Evolutionary conservation across 495 filamentous ascomycete species (phyloP).

Genomic region (Hyphodiscus hymeniophilus): DNA sequence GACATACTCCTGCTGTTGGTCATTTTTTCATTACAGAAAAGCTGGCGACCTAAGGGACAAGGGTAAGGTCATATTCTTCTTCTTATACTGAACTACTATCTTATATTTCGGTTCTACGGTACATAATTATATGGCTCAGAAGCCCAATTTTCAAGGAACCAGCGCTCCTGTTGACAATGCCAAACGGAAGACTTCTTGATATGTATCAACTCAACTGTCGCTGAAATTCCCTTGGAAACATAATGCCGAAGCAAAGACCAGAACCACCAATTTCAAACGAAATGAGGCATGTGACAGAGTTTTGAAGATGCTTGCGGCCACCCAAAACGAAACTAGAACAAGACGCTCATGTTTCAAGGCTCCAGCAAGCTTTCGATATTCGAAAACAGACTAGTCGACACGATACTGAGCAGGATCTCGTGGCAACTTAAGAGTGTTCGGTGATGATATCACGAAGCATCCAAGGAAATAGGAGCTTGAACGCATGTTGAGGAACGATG

Average conservation of each 20-base stretch:
- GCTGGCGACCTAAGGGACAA: no score
- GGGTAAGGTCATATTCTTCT: no score
- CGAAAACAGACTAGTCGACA: slow-evolving; percentile 95
- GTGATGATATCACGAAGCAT: neutral
- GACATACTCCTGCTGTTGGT: no score
- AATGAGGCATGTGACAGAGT: slow-evolving; percentile 15
- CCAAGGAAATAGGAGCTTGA: no score
- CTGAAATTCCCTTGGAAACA: slow-evolving; percentile 10
- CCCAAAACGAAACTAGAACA: slow-evolving; percentile 25
- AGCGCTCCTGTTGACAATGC: no score
- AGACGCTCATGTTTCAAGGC: slow-evolving; percentile 27
- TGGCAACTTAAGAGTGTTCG: slow-evolving; percentile 96
- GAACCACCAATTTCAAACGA: slow-evolving; percentile 11
- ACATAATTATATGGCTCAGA: no score
- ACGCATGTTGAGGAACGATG: neutral
- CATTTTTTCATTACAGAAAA: no score
- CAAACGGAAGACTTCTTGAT: no score
- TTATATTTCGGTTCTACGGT: no score
- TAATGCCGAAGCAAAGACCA: slow-evolving; percentile 11
- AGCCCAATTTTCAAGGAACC: no score
- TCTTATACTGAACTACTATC: no score
- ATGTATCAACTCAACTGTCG: slow-evolving; percentile 21
- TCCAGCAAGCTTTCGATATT: slow-evolving; percentile 52
- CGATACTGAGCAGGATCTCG: slow-evolving; percentile 58
- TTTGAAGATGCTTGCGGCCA: slow-evolving; percentile 22